Conservation (phyloP, 352 stramenopile genomes). For the Salisapilia sapeloensis region DNA sequence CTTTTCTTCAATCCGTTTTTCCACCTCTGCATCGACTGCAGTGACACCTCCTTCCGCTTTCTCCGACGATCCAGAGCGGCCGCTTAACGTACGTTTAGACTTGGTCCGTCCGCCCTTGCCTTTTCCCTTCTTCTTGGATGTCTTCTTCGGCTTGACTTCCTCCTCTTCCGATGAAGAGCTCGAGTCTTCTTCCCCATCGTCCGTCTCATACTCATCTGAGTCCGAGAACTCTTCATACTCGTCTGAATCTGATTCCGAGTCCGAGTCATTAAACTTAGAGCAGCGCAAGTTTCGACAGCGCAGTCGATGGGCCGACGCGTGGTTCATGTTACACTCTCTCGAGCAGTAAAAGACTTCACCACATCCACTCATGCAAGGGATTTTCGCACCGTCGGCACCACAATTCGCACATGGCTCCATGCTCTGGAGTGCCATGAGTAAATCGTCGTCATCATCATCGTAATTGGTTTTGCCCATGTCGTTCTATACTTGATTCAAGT, state of each 20-base stretch:
- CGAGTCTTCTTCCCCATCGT: conserved; percentile 24
- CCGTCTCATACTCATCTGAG: conserved; percentile 57
- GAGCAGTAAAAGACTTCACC: conserved; percentile 81
- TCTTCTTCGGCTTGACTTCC: conserved; percentile 50
- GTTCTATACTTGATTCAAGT: neutral
- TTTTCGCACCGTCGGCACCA: conserved; percentile 58
- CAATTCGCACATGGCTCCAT: conserved; percentile 80
- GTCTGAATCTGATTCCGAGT: conserved; percentile 67
- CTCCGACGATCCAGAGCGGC: conserved; percentile 17
- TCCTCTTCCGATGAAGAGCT: conserved; percentile 12
- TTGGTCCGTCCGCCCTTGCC: conserved; percentile 15
- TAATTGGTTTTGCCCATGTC: conserved; percentile 48
- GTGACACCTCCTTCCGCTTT: conserved; percentile 5
- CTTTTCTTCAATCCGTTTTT: conserved; percentile 79
- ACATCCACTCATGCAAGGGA: conserved; percentile 77
- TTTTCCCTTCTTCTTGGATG: conserved; percentile 12
- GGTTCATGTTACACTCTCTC: conserved; percentile 76
- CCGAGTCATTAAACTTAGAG: conserved; percentile 82
- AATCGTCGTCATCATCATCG: conserved; percentile 74
- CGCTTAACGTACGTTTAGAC: conserved; percentile 24
- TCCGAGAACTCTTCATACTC: conserved; percentile 35
- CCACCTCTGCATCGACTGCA: conserved; percentile 48
- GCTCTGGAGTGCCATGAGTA: conserved; percentile 71
- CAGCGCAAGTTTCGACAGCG: conserved; percentile 72
- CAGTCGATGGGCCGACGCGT: conserved; percentile 74